Conservation (phyloP, 208 protist genomes). For the Leishmania martiniquensis region DNA sequence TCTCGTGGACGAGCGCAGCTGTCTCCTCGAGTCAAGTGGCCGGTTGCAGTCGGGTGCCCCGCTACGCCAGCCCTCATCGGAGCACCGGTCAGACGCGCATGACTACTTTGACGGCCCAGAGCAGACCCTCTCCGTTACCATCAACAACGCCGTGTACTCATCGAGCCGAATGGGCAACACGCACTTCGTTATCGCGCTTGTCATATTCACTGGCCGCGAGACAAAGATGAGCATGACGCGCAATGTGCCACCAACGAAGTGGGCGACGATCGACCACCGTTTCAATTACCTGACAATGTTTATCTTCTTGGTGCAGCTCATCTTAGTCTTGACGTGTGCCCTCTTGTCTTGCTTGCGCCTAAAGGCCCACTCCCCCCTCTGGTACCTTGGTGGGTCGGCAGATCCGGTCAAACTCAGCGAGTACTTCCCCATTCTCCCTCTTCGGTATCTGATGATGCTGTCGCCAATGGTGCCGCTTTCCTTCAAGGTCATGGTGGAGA, state of each 20-base stretch:
- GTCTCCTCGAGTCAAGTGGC: neutral
- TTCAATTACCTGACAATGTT: slow-evolving; percentile 83
- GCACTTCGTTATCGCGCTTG: slow-evolving; percentile 75
- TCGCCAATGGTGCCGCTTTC: slow-evolving; percentile 96
- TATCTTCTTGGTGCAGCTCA: slow-evolving; percentile 92
- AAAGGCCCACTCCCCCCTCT: slow-evolving; percentile 35
- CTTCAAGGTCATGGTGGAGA: slow-evolving; percentile 95
- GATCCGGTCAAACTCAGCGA: slow-evolving; percentile 36
- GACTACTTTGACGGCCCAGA: slow-evolving; percentile 17
- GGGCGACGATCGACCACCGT: slow-evolving; percentile 85
- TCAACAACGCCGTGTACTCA: slow-evolving; percentile 80
- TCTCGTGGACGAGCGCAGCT: slow-evolving; percentile 1
- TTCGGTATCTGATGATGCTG: slow-evolving; percentile 92
- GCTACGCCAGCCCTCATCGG: neutral
- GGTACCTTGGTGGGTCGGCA: slow-evolving; percentile 61
- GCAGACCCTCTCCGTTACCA: slow-evolving; percentile 38
- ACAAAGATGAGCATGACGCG: slow-evolving; percentile 93
- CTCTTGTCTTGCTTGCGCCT: slow-evolving; percentile 52
- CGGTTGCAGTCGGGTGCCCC: no score
- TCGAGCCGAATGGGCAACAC: slow-evolving; percentile 86
- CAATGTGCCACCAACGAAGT: slow-evolving; percentile 76
- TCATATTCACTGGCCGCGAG: slow-evolving; percentile 93
- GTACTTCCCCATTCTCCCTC: slow-evolving; percentile 74
- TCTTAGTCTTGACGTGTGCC: slow-evolving; percentile 75
- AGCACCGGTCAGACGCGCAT: neutral